Conservation (phyloP, 1,284 basidiomycete genomes). For the Ceratobasidium sp. region DNA sequence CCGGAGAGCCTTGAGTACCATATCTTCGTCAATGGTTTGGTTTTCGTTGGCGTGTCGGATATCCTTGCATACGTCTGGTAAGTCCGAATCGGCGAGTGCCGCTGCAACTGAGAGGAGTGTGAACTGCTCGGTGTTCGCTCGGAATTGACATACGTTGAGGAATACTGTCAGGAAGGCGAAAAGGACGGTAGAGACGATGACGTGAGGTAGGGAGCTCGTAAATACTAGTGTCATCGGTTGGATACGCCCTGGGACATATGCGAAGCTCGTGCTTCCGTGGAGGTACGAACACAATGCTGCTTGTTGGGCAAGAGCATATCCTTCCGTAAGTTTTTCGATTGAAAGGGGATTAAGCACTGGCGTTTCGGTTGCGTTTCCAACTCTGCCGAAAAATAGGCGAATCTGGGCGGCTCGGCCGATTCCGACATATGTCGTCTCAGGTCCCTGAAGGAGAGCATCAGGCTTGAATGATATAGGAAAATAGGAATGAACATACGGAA, state of each 20-base stretch:
- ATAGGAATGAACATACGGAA: neutral
- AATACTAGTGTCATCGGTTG: slow-evolving; percentile 23
- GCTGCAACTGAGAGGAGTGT: slow-evolving; percentile 29
- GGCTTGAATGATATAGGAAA: neutral
- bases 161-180: slow-evolving; percentile 25
- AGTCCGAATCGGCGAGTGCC: slow-evolving; percentile 20
- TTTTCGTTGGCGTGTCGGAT: neutral
- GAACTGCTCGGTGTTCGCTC: slow-evolving; percentile 34
- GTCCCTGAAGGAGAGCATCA: no score
- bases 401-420: slow-evolving; percentile 22
- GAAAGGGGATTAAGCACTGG: slow-evolving; percentile 14
- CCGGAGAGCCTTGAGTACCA: no score
- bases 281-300: slow-evolving; percentile 37
- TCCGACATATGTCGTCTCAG: neutral
- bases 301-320: slow-evolving; percentile 27
- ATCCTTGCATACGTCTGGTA: slow-evolving; percentile 31
- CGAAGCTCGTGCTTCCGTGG: slow-evolving; percentile 10
- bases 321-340: slow-evolving; percentile 10
- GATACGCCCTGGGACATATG: slow-evolving; percentile 28
- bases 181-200: slow-evolving; percentile 29
- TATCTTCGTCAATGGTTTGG: no score
- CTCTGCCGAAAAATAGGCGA: slow-evolving; percentile 15
- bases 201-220: slow-evolving; percentile 34
- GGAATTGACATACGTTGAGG: slow-evolving; percentile 26
- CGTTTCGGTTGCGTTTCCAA: slow-evolving; percentile 17